Percentiles rank a stretch among this genome's conserved stretches.
Evolutionary conservation across 768 basidiomycete species (phyloP).

Genomic region (Lactarius deliciosus): DNA sequence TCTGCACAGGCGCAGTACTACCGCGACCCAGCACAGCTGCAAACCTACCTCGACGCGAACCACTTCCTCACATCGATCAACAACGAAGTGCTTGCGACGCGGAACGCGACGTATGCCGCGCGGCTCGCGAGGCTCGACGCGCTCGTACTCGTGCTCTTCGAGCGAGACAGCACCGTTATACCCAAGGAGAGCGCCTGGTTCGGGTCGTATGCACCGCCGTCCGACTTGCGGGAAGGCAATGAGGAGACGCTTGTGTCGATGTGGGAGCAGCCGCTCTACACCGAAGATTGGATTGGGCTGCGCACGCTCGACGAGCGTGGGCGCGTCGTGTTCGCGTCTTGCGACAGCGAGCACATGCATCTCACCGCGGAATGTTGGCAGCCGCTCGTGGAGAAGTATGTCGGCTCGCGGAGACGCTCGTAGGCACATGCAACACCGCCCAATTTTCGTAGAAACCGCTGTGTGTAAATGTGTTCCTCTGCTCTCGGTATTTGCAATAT

Average conservation of each 20-base stretch:
- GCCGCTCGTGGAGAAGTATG: conserved; percentile 36
- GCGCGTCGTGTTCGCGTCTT: conserved; percentile 56
- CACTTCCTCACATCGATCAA: conserved; percentile 75
- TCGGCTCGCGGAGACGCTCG: conserved; percentile 26
- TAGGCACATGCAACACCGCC: not conserved
- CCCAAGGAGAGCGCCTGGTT: conserved; percentile 90
- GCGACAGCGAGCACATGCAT: conserved; percentile 78
- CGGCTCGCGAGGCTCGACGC: conserved; percentile 62
- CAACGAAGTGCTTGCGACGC: conserved; percentile 59
- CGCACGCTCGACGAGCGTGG: conserved; percentile 66
- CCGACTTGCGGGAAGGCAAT: conserved; percentile 7
- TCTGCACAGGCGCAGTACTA: conserved; percentile 80
- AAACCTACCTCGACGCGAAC: conserved; percentile 57
- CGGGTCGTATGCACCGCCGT: conserved; percentile 57
- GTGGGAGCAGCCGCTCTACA: conserved; percentile 69
- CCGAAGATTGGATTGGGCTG: conserved; percentile 81
- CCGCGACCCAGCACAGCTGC: conserved; percentile 65
- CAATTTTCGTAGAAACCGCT: not conserved
- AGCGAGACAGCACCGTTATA: conserved; percentile 70
- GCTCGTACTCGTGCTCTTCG: conserved; percentile 73
- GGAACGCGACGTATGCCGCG: conserved; percentile 58
- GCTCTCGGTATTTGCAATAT: not conserved
- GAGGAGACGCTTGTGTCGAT: conserved; percentile 59
- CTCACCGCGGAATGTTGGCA: conserved; percentile 42
- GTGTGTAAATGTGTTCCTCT: not conserved